These are phyloP conservation scores for Pleurotus eryngii DNA, from an alignment of 768 basidiomycete genomes.

Conservation along the genomic window DNA sequence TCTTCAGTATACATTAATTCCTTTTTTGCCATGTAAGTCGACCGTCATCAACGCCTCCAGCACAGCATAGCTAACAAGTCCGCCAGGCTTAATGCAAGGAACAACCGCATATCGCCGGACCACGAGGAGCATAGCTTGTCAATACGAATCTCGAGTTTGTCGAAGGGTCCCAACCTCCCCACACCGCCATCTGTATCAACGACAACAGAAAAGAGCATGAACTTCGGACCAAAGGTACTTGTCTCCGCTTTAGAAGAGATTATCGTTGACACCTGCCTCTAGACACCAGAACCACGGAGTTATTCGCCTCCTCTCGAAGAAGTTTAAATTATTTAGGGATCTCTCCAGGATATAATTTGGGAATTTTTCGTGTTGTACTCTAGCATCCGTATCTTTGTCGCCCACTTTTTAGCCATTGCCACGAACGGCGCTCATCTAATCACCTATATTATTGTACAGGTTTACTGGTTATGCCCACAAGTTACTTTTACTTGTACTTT, in stretches of 20 bases:
- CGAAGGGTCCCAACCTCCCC: neutral
- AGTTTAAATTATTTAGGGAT: neutral
- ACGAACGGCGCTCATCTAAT: neutral
- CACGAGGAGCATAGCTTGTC: slow-evolving; percentile 4
- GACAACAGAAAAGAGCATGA: slow-evolving; percentile 7
- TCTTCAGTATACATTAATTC: slow-evolving; percentile 45
- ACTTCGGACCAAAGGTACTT: neutral
- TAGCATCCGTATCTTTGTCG: neutral
- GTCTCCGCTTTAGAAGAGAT: too few relatives aligned
- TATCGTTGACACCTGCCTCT: too few relatives aligned
- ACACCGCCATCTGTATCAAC: slow-evolving; percentile 4
- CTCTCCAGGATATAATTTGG: neutral
- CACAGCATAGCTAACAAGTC: neutral
- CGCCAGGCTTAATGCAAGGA: slow-evolving; percentile 5
- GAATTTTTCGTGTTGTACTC: slow-evolving; percentile 4
- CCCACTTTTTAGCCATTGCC: neutral
- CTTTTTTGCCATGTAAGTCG: slow-evolving; percentile 24
- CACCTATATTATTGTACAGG: slow-evolving; percentile 4
- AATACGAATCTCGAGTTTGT: slow-evolving; percentile 6
- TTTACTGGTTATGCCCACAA: neutral
- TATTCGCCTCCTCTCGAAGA: slow-evolving; percentile 3
- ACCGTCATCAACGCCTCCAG: neutral
- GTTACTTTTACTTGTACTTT: slow-evolving; percentile 4
- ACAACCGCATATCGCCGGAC: neutral
- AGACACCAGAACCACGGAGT: slow-evolving; percentile 1